Evolutionary conservation across 2,329 filamentous ascomycete species (phyloP).

Genomic region (Alternaria postmessia): DNA sequence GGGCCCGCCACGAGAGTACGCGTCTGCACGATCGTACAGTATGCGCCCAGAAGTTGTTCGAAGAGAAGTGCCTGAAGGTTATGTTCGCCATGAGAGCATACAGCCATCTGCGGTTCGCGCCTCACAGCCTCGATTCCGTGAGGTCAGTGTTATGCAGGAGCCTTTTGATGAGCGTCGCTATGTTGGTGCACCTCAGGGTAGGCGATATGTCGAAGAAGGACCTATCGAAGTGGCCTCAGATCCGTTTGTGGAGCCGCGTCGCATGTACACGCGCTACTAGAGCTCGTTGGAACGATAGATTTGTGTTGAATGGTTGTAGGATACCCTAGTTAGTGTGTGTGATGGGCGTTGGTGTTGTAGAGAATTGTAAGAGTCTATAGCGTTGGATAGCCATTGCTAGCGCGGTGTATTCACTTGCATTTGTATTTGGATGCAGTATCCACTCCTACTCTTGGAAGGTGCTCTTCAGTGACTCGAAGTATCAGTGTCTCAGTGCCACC

Average conservation of each 20-base stretch:
- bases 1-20: slow-evolving; percentile 46
- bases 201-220: slow-evolving; percentile 55
- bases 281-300: not conserved
- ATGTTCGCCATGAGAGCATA: slow-evolving; percentile 52
- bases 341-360: not conserved
- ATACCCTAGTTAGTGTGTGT: slow-evolving; percentile 7
- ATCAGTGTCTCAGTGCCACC: slow-evolving; percentile 7
- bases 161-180: slow-evolving; percentile 45
- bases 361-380: slow-evolving; percentile 3
- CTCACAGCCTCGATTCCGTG: slow-evolving; percentile 46
- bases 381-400: not conserved
- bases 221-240: slow-evolving; percentile 40
- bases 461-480: not conserved
- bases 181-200: slow-evolving; percentile 38
- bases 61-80: slow-evolving; percentile 46
- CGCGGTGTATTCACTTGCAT: not conserved
- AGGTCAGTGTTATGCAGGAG: slow-evolving; percentile 54
- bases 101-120: slow-evolving; percentile 49
- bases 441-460: not conserved
- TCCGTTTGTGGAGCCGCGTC: slow-evolving; percentile 39
- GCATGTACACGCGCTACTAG: slow-evolving; percentile 50
- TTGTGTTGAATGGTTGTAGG: not conserved
- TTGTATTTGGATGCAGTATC: not conserved
- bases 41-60: slow-evolving; percentile 50
- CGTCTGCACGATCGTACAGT: slow-evolving; percentile 48